These are phyloP conservation scores for Exsudoporus floridanus DNA, from an alignment of 1,284 basidiomycete species.

Conservation along the genomic window DNA sequence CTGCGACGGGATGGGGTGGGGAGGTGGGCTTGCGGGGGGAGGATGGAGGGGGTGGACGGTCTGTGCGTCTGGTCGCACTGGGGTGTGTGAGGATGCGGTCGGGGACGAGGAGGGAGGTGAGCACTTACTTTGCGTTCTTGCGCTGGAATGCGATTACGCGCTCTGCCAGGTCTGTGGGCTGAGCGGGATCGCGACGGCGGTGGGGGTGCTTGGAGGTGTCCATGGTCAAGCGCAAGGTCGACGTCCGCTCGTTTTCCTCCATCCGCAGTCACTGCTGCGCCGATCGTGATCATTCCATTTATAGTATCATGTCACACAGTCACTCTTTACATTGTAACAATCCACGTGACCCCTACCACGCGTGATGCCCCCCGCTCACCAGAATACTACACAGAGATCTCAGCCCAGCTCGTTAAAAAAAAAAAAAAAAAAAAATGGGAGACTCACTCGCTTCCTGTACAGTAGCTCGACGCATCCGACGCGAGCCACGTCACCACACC, in stretches of 20 bases:
- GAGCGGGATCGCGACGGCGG: conserved; percentile 38
- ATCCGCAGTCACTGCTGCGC: conserved; percentile 37
- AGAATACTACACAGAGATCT: conserved; percentile 49
- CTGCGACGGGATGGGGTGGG: conserved; percentile 44
- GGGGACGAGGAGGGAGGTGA: not conserved
- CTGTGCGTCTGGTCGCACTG: conserved; percentile 49
- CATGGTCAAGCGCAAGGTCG: conserved; percentile 10
- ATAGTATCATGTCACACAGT: conserved; percentile 14
- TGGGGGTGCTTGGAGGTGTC: not conserved
- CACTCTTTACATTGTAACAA: conserved; percentile 1
- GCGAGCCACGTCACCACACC: conserved; percentile 82
- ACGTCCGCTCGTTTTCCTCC: conserved; percentile 4
- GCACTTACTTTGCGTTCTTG: conserved; percentile 57
- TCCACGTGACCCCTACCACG: conserved; percentile 52
- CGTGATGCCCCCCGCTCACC: conserved; percentile 68
- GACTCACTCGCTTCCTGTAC: conserved; percentile 69
- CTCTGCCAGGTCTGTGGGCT: conserved; percentile 67
- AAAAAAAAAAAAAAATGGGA: too few species aligned
- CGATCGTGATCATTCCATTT: conserved; percentile 34
- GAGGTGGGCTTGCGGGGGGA: conserved; percentile 26
- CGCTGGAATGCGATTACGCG: conserved; percentile 64
- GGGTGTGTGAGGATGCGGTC: not conserved
- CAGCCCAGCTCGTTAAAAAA: too few species aligned
- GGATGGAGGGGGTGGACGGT: conserved; percentile 39
- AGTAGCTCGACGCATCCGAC: conserved; percentile 73